phyloP scores from a whole-genome alignment of 805 yeast genomes.

The Kodamaea kakaduensis region DNA sequence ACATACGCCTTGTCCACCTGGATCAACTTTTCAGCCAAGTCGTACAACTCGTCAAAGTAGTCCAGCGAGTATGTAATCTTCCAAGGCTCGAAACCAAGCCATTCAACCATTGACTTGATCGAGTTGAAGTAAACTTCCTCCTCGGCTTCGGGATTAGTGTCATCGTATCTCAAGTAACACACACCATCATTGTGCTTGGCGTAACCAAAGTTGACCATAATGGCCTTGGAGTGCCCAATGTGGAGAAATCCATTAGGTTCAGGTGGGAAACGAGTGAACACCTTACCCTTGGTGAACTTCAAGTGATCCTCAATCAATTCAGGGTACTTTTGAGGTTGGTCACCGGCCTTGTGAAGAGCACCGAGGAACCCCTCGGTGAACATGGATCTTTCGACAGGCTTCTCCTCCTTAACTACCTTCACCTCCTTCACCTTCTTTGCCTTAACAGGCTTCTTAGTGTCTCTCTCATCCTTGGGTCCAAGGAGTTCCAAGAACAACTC shows the following conservation, averaged over 20 bases:
- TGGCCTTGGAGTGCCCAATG: slow-evolving; percentile 97
- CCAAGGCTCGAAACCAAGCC: slow-evolving; percentile 96
- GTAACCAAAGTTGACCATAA: slow-evolving; percentile 96
- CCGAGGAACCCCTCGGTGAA: slow-evolving; percentile 94
- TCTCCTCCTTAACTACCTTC: slow-evolving; percentile 1
- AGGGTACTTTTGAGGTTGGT: slow-evolving; percentile 85
- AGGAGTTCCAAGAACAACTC: slow-evolving; percentile 62
- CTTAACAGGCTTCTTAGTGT: slow-evolving; percentile 73
- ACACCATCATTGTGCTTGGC: slow-evolving; percentile 83
- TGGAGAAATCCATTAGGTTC: slow-evolving; percentile 98
- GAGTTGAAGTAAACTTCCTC: slow-evolving; percentile 87
- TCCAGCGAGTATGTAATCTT: slow-evolving; percentile 94
- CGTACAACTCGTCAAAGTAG: slow-evolving; percentile 86
- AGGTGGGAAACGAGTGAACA: slow-evolving; percentile 95
- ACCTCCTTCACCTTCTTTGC: slow-evolving; percentile 36
- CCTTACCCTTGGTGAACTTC: slow-evolving; percentile 73
- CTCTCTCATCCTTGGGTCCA: slow-evolving; percentile 97
- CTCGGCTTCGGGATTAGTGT: slow-evolving; percentile 98
- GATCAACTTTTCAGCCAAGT: slow-evolving; percentile 80
- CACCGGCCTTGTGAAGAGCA: slow-evolving; percentile 92
- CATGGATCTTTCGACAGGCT: slow-evolving; percentile 58
- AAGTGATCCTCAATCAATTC: slow-evolving; percentile 81
- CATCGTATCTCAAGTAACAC: slow-evolving; percentile 92
- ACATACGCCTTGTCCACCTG: slow-evolving; percentile 74
- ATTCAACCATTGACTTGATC: slow-evolving; percentile 75